Evolutionary conservation across 75 land plant species (phyloP), one percentile per base, ranked within the genome.

Genomic region (Cryptomeria japonica): DNA sequence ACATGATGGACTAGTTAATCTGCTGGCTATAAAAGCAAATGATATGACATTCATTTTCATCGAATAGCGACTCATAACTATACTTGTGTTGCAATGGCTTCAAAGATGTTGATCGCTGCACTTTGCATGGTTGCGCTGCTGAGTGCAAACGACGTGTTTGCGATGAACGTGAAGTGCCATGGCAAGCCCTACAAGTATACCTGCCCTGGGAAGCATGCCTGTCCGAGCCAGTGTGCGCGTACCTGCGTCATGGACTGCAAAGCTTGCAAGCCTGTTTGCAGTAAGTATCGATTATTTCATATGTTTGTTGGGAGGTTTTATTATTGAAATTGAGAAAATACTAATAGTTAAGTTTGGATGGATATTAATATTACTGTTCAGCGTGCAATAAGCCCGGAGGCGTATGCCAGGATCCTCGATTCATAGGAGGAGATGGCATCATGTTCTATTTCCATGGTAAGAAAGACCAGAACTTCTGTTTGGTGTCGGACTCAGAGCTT

Each of bases 341-440:
- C 8, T 44, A 44, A 75, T 75, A 25, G 0, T 1, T 73, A 28
- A 28, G 28, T 28, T 31, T 44, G 47, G 47, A 44, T 44, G 47
- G 47, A 44, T 44, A 44, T 44, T 7, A 0, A 18, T 34, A 15
- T 79, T n/a, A 6, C 4, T 32, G 18, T 13, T 18, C 41, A 79
- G 82, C 3, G 16, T 79, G 82, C 41, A 25, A 79, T 38, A 79
- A 79, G 82, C 82, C 82, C 41, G 87, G 87, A 8, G 89, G 88
- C 38, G 47, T 44, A 5, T 44, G 47, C 47, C 7, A 44, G 47
- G 47, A 44, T 44, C 47, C 47, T 44, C 47, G 47, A 0, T 44
- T 44, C 47, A 44, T 44, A 6, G 47, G 47, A 44, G 47, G 47
- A 44, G 47, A 44, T 44, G 47, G 47, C 47, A 44, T 44, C 47